Conservation (phyloP, 176 grass and related monocot species). For the Phyllostachys edulis region DNA sequence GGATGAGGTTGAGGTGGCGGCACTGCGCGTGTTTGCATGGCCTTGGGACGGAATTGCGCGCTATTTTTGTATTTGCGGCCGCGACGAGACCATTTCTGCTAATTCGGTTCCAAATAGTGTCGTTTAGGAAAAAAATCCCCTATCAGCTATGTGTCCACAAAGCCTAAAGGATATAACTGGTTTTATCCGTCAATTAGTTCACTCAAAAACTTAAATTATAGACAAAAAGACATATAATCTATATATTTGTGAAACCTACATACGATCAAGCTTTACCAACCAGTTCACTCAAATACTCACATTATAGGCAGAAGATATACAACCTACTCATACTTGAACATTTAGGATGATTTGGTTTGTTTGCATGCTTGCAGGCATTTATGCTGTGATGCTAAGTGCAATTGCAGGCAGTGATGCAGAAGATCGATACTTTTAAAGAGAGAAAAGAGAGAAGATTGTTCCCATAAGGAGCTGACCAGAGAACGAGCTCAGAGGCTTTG, state of each 20-base stretch:
- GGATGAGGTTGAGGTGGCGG: no score
- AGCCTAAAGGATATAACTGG: background rate
- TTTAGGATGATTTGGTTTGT: background rate
- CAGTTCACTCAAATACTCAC: background rate
- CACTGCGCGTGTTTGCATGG: no score
- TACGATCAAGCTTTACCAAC: background rate
- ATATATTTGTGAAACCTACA: background rate
- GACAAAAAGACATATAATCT: background rate
- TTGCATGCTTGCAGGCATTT: background rate
- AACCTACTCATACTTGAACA: no score
- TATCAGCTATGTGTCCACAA: background rate
- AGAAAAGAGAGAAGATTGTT: conserved; percentile 27
- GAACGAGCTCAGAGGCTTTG: conserved; percentile 4
- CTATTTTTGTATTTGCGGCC: no score
- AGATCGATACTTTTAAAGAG: background rate
- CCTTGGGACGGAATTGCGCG: no score
- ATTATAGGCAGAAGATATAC: background rate
- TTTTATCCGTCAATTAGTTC: background rate
- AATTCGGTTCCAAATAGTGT: no score
- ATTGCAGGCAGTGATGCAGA: background rate
- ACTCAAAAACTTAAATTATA: background rate
- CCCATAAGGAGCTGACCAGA: background rate
- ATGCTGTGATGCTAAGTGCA: background rate
- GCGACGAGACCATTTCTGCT: no score
- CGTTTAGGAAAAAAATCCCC: no score